Base-by-base conservation (phyloP, 441 rosid species). In the Geranium incanum region DNA sequence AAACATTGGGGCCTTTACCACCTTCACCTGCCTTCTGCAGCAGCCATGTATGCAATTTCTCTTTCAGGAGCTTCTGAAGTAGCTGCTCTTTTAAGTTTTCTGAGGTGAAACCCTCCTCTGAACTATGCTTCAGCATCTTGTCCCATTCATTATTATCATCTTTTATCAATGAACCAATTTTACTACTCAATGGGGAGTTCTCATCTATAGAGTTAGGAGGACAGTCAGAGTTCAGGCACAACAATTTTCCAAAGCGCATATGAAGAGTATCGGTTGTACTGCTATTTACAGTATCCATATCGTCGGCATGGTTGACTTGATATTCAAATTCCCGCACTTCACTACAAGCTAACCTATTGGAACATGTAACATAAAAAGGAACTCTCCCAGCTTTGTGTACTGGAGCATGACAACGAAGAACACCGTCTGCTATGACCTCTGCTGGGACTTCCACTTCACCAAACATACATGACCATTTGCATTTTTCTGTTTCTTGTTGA, bases 381-480 rank as follows among this genome's bases (percentile, higher is more conserved):
- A 94, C 91, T 78, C 85, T 80, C 64, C 93, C 97, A 71, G 81
- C 90, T 74, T 82, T 84, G 67, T 85, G 95, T 52, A 66, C 71
- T 16, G 99, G 95, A 79, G 87, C 80, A 75, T 73, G 81, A 79
- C 97, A 94, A 67, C 84, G 77, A 71, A 94, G 91, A 74, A 89
- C 86, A 73, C 97, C 96, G 83, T 84, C 87, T 57, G 92, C 90
- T 70, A 92, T 76, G 71, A 89, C 79, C 69, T 92, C 88, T 23
- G 95, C 97, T 45, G 87, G 94, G 82, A 92, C 97, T 87, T 94
- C 97, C 70, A 90, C 84, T 84, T 94, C 95, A 36, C 97, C 97
- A 83, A 94, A 92, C 97, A 94, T 94, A 81, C 97, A 92, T 48
- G 94, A 92, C 97, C 95, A 92, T 57, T 83, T 80, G 67, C 76